Base-by-base conservation (phyloP, 257 asterid genomes). In the Plantago elongata region DNA sequence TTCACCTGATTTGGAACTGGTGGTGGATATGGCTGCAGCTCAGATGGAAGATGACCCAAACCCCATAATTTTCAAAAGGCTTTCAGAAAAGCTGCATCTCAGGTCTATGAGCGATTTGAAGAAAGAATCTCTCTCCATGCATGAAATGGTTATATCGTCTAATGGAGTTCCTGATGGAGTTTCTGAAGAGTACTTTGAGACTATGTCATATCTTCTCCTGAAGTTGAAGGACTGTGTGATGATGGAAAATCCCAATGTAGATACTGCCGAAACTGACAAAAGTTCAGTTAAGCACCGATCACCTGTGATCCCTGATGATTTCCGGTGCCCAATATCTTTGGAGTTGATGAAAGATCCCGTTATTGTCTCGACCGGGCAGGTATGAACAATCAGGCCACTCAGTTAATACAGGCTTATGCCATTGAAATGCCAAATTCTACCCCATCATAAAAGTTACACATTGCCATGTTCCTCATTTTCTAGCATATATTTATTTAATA, bases 341-440 rank as follows among this genome's bases (percentile, higher is more conserved):
- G 99, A 93, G 82, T 80, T 93, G 82, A 93, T 93, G 99, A 88
- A 87, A 72, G 99, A 93, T 76, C 99, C 99, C 13, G 99, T 93
- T 9, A 93, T 89, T 70, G 99, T 93, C 60, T 93, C 99, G 30
- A 89, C 99, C 9, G 99, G 99, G 43, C 99, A 93, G 97, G 99
- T 93, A 45, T 15, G 71, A 62, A 63, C 48, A 18, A 5, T 27
- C 43, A 0, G 29, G 10, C 13, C 58, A 9, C 34, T 54, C 43
- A 27, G 2, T 52, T 22, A 10, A 22, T 52, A 52, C 40, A 9
- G 57, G 9, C 9, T 22, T 37, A 14, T 56, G 11, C 8, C 13
- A 12, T n/a, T 11, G 8, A 37, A 56, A 14, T n/a, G 13, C 47
- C 3, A 5, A 18, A 37, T 37, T 10, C 58, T 1, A 22, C 29